Evolutionary conservation across 345 rosid species (phyloP).

Genomic region (Corchorus olitorius): DNA sequence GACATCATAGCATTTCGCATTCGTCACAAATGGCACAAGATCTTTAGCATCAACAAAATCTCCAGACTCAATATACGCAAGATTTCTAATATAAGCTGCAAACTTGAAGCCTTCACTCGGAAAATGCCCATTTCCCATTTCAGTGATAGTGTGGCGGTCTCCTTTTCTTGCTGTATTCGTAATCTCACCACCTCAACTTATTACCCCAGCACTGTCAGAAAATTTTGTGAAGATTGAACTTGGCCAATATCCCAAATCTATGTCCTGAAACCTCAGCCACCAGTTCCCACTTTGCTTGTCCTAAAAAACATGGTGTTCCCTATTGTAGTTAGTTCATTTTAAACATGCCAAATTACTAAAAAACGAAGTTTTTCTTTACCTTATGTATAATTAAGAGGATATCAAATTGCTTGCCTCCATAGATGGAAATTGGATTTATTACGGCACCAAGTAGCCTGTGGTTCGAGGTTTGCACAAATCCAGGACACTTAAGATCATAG

Average conservation of each 20-base stretch:
- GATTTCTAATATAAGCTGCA: conserved; percentile 33
- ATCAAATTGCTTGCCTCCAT: conserved; percentile 22
- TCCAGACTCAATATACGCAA: background rate
- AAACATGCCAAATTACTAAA: too few relatives aligned
- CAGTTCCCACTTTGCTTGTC: conserved; percentile 42
- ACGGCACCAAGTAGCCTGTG: background rate
- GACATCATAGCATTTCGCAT: conserved; percentile 13
- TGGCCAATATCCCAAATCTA: conserved; percentile 53
- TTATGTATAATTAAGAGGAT: conserved; percentile 5
- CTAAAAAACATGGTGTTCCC: conserved; percentile 12
- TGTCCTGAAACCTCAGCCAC: conserved; percentile 37
- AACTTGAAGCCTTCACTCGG: conserved; percentile 42
- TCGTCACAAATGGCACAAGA: background rate
- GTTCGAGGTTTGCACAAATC: conserved; percentile 33
- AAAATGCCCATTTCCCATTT: conserved; percentile 64
- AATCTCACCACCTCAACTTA: conserved; percentile 53
- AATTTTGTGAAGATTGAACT: conserved; percentile 35
- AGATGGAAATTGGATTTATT: conserved; percentile 28
- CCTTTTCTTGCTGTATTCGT: conserved; percentile 16
- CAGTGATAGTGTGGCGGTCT: conserved; percentile 38
- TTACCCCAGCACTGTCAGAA: conserved; percentile 26
- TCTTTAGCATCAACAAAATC: background rate
- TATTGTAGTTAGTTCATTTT: too few relatives aligned
- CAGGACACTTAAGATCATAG: conserved; percentile 37
- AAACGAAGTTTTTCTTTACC: conserved; percentile 13